Percentiles rank a stretch among this genome's conserved stretches.
phyloP scores from a whole-genome alignment of 179 eudicot genomes.

The Beta macrorhiza region DNA sequence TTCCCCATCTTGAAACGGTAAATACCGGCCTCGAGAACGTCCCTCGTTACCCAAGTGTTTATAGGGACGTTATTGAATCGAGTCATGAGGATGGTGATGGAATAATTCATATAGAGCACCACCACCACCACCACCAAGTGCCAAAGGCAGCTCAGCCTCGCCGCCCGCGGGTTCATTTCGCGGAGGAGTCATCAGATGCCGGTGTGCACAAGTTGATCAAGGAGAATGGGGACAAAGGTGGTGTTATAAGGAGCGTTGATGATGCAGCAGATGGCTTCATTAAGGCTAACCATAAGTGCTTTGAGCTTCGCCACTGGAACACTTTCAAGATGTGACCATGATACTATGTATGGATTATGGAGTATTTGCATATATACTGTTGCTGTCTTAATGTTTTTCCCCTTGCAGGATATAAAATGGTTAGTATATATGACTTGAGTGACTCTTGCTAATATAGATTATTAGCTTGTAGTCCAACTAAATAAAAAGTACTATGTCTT shows the following conservation, averaged over 20 bases:
- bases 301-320: slow-evolving; percentile 33
- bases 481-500: background rate
- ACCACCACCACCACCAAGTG: slow-evolving; percentile 10
- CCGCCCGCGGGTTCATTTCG: slow-evolving; percentile 27
- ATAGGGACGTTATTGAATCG: background rate
- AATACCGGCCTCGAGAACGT: background rate
- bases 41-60: slow-evolving; percentile 20
- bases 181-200: slow-evolving; percentile 10
- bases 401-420: background rate
- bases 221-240: background rate
- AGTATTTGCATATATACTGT: background rate
- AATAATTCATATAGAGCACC: slow-evolving; percentile 6
- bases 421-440: too few species aligned
- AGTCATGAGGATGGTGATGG: slow-evolving; percentile 3
- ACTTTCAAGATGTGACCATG: slow-evolving; percentile 23
- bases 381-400: background rate
- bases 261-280: slow-evolving; percentile 46
- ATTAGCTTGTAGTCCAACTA: slow-evolving; percentile 7
- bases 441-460: too few species aligned
- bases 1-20: background rate
- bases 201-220: background rate
- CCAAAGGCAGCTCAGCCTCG: slow-evolving; percentile 6
- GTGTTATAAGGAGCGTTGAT: slow-evolving; percentile 27
- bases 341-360: background rate
- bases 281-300: slow-evolving; percentile 38